These are phyloP conservation scores for Cercospora berteroae DNA, from an alignment of 2,329 filamentous ascomycete genomes.

Conservation along the genomic window DNA sequence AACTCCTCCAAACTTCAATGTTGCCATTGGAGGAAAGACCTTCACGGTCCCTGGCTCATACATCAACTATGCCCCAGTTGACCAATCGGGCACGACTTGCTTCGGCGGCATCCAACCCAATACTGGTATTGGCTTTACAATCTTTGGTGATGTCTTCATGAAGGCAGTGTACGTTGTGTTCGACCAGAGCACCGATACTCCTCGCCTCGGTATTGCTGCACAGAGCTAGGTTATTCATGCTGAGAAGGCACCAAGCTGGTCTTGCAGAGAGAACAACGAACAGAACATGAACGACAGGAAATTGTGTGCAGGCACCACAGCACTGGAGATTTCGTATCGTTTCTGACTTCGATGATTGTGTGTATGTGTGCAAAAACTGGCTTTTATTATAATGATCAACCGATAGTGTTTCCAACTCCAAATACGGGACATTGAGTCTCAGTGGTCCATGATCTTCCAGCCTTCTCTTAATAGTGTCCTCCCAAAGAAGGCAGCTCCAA, in stretches of 20 bases:
- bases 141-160: constrained; percentile 71
- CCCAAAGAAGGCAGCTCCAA: constrained; percentile 27
- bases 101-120: constrained; percentile 73
- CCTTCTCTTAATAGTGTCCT: constrained; percentile 13
- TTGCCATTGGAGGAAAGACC: constrained; percentile 51
- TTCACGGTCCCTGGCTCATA: constrained; percentile 54
- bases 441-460: constrained; percentile 10
- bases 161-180: constrained; percentile 76
- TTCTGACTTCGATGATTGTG: neutral
- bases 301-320: neutral
- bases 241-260: neutral
- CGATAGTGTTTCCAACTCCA: neutral
- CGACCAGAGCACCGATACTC: constrained; percentile 49
- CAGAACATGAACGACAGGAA: neutral
- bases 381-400: neutral
- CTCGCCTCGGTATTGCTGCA: constrained; percentile 47
- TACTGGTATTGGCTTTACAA: constrained; percentile 58
- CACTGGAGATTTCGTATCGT: neutral
- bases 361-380: neutral
- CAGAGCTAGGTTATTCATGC: constrained; percentile 28
- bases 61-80: constrained; percentile 54
- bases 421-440: neutral
- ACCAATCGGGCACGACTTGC: constrained; percentile 51
- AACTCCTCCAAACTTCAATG: constrained; percentile 53
- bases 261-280: neutral